Evolutionary conservation across 495 filamentous ascomycete genomes (phyloP), one percentile per base, ranked within the genome.

Genomic region (Sphaerosporella brunnea): DNA sequence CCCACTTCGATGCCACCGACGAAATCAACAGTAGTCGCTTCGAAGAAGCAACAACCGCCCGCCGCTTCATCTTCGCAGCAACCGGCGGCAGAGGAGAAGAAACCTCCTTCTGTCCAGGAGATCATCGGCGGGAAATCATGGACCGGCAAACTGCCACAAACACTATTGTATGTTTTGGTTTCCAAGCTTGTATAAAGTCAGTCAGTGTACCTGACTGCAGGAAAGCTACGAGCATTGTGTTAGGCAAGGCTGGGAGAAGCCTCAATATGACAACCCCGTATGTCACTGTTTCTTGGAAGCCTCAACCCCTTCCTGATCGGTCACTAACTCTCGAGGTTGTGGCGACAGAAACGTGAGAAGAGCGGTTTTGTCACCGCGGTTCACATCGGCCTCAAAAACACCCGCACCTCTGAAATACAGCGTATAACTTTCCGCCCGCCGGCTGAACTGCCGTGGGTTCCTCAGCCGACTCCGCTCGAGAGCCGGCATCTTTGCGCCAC

Each of bases 81-180:
- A 32, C 7, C 28, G 13, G 5, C 28, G 13, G 5, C 43, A 7
- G 43, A 46, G 3, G 43, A 18, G 43, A 2, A 7, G n/a, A 34
- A 36, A 16, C 15, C 26, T 19, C 43, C 43, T 36, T 34, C 26
- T 13, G 24, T 46, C 11, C 25, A 59, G 34, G 55, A 59, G 45
- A 52, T 97, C 48, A 93, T 97, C 62, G 92, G 84, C 41, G 90
- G 90, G 41, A 75, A 83, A 53, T 94, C 85, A 60, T 97, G 92
- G 92, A 97, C 90, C 0, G 90, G 90, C 28, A 97, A 97, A 62
- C 65, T 97, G 30, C 90, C 90, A 2, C 81, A 93, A 44, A 90
- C 28, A 13, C 28, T 32, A 13, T 32, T 32, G 28, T 32, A 13
- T 5, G 28, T 32, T 32, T 13, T 32, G 7, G 5, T 13, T 13